phyloP scores from a whole-genome alignment of 306 rosid species.

The Ziziphus jujuba region DNA sequence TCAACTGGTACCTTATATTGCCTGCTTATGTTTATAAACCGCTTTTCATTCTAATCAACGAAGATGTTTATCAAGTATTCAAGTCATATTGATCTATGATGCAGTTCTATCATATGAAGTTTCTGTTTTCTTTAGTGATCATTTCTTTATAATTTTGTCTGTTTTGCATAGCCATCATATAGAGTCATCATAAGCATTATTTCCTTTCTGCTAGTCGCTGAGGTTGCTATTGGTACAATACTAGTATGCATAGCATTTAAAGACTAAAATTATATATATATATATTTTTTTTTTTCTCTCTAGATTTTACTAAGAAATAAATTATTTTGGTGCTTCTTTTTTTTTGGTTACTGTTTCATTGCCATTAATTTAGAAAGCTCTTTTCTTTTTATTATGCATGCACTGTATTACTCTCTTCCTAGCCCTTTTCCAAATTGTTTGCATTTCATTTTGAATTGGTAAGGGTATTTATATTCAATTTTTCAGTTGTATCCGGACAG shows the following conservation, averaged over 20 bases:
- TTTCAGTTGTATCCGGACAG: slow-evolving; percentile 1
- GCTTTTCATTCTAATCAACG: not conserved
- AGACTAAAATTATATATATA: not conserved
- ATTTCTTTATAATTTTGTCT: not conserved
- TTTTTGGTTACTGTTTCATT: not conserved
- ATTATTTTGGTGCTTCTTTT: not conserved
- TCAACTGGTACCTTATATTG: not conserved
- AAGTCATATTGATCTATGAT: not conserved
- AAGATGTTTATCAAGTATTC: not conserved
- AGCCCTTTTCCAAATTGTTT: too few species aligned
- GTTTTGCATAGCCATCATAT: too few species aligned
- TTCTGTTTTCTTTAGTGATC: not conserved
- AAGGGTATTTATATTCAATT: slow-evolving; percentile 5
- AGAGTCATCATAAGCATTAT: too few species aligned
- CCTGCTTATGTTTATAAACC: not conserved
- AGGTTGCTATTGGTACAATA: not conserved
- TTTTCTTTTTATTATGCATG: not conserved
- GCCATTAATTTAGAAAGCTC: not conserved
- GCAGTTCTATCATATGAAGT: not conserved
- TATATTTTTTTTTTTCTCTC: too few species aligned
- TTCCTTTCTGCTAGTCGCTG: not conserved
- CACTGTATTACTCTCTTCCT: not conserved
- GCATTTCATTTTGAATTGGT: not conserved
- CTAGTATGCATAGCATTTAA: not conserved
- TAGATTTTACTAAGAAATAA: not conserved